phyloP scores from a whole-genome alignment of 1,284 basidiomycete genomes.

The Trametes hirsuta region DNA sequence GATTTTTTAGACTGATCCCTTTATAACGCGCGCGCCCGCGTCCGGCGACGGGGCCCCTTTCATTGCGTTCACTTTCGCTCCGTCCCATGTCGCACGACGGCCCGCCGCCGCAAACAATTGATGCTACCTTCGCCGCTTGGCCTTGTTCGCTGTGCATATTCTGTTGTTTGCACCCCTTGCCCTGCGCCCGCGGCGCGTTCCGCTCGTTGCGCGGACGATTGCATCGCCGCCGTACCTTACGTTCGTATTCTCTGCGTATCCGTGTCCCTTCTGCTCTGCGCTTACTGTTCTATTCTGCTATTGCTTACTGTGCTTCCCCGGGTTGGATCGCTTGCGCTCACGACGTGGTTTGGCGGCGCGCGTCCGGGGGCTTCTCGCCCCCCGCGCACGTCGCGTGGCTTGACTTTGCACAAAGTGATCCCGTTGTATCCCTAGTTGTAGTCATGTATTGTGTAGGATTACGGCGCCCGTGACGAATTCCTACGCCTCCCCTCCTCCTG shows the following conservation, averaged over 20 bases:
- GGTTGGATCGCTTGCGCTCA: conserved; percentile 6
- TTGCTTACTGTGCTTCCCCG: not conserved
- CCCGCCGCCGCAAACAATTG: not conserved
- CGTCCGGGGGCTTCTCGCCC: not conserved
- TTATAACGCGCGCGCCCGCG: not conserved
- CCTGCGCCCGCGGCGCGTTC: conserved; percentile 20
- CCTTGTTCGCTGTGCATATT: conserved; percentile 15
- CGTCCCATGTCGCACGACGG: not conserved
- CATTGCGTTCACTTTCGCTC: not conserved
- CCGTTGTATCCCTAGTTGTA: conserved; percentile 28
- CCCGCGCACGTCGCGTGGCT: not conserved
- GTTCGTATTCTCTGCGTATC: not conserved
- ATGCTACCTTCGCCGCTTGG: not conserved
- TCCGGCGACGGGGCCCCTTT: not conserved
- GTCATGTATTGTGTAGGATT: conserved; percentile 23
- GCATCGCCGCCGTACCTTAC: conserved; percentile 14
- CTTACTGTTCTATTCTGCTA: not conserved
- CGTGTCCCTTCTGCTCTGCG: not conserved
- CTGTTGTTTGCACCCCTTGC: not conserved
- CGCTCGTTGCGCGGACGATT: conserved; percentile 21
- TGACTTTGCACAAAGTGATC: conserved; percentile 13
- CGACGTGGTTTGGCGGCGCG: too few species aligned
- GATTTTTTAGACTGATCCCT: not conserved
- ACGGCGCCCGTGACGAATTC: conserved; percentile 3
- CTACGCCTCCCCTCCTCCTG: not conserved